Base-by-base conservation (phyloP, 768 basidiomycete genomes). In the Chalciporus piperatus region DNA sequence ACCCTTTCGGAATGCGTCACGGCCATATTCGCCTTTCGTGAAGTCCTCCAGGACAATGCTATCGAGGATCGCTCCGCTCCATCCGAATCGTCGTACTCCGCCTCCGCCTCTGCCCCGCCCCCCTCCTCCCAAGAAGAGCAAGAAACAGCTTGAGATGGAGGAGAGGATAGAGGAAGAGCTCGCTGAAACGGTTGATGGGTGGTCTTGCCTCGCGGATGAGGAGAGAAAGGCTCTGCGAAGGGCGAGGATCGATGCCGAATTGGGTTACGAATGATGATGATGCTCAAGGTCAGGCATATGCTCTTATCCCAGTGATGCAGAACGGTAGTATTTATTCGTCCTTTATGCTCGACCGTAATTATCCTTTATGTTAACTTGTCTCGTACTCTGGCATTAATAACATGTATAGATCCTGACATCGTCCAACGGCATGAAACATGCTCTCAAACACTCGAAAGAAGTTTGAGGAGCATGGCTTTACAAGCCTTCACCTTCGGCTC, bases 141-240 rank as follows among this genome's bases (percentile, higher is more conserved):
- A 89, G 74, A 91, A 90, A 65, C 81, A 88, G 68, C 68, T 87
- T 20, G 80, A 83, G 60, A 69, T 79, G 61, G 89, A 91, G 68
- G 89, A 91, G 65, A 79, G 77, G 60, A 89, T 89, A 79, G 88
- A 90, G 63, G 81, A 87, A 65, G 88, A 92, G 69, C 68, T 91
- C 51, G 74, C 85, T 22, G 89, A 91, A 55, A 82, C 74, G 39
- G 72, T 87, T 3, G 87, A 87, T 11, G 89, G 87, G 16, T 80
- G 86, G 71, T 76, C 76, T 30, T 64, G 68, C 30, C 63, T 70
- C 46, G 58, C 60, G 11, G 70, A 70, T 42, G 68, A 71, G 19
- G 75, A 80, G 56, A 67, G 83, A 67, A 79, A 71, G 56, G 72
- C 72, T 47, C 65, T 87, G 63, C 76, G 79, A 62, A 78, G 75